phyloP scores from a whole-genome alignment of 176 grass and related monocot species.

The Cocos nucifera region DNA sequence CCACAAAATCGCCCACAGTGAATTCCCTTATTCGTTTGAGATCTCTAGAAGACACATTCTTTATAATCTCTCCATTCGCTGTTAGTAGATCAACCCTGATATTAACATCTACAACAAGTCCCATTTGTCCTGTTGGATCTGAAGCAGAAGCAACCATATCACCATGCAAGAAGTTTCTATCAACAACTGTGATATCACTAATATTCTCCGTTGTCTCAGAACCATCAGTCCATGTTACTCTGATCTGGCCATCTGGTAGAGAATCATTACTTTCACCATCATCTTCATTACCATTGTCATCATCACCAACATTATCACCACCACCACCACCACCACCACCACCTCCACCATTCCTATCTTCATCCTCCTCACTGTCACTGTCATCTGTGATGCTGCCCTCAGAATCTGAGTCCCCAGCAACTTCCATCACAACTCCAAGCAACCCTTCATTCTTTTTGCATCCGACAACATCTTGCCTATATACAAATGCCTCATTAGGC shows the following conservation, averaged over 20 bases:
- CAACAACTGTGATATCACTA: slow-evolving; percentile 36
- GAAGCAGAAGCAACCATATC: slow-evolving; percentile 70
- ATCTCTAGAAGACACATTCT: slow-evolving; percentile 57
- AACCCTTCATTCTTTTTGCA: slow-evolving; percentile 36
- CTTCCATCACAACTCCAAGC: slow-evolving; percentile 72
- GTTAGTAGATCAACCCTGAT: slow-evolving; percentile 61
- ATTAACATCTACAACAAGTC: slow-evolving; percentile 53
- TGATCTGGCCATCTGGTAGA: slow-evolving; percentile 68
- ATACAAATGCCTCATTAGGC: slow-evolving; percentile 38
- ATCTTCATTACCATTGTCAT: slow-evolving; percentile 30
- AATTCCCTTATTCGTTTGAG: slow-evolving; percentile 77
- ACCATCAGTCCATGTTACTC: slow-evolving; percentile 60
- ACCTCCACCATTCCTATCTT: slow-evolving; percentile 13
- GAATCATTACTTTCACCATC: slow-evolving; percentile 36
- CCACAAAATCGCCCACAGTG: slow-evolving; percentile 78
- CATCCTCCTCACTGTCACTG: slow-evolving; percentile 44
- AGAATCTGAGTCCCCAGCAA: slow-evolving; percentile 82
- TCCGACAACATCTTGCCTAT: slow-evolving; percentile 74
- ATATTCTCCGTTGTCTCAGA: slow-evolving; percentile 57
- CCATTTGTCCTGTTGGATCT: slow-evolving; percentile 82
- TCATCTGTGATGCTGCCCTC: slow-evolving; percentile 65
- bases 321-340: slow-evolving; percentile 1
- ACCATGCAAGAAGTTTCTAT: slow-evolving; percentile 76
- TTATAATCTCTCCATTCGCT: slow-evolving; percentile 40
- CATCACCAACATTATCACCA: slow-evolving; percentile 35